These are phyloP conservation scores for Monascus ruber DNA, from an alignment of 2,329 filamentous ascomycete genomes.

Conservation along the genomic window DNA sequence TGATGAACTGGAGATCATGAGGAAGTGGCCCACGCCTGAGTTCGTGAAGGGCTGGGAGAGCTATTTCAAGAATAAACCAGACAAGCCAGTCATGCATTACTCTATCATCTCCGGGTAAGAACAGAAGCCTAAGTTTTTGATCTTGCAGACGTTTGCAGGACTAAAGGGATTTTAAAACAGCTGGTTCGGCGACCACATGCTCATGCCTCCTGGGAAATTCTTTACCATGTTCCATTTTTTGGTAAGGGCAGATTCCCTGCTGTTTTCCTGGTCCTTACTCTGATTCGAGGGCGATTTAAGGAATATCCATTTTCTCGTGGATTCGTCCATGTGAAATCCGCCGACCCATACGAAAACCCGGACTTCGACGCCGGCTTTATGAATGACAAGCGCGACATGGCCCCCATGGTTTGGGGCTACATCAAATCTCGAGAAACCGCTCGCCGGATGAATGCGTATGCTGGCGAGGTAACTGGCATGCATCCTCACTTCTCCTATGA, in stretches of 20 bases:
- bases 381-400: conserved; percentile 78
- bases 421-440: conserved; percentile 74
- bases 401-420: conserved; percentile 73
- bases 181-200: conserved; percentile 40
- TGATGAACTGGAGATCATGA: conserved; percentile 56
- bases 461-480: conserved; percentile 55
- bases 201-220: conserved; percentile 64
- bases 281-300: conserved; percentile 3
- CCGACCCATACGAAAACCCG: conserved; percentile 60
- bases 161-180: conserved; percentile 5
- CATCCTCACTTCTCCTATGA: conserved; percentile 65
- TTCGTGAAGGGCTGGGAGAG: conserved; percentile 62
- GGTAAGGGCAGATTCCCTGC: conserved; percentile 12
- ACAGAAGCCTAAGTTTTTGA: background rate
- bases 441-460: conserved; percentile 64
- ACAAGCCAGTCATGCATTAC: conserved; percentile 83
- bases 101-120: conserved; percentile 55
- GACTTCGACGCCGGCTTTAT: conserved; percentile 77
- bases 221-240: conserved; percentile 78
- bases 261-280: background rate
- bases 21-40: conserved; percentile 61
- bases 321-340: conserved; percentile 57
- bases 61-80: conserved; percentile 74
- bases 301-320: conserved; percentile 68
- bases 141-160: conserved; percentile 3